phyloP scores from a whole-genome alignment of 352 stramenopile genomes.

The Globisporangium apiculatum region DNA sequence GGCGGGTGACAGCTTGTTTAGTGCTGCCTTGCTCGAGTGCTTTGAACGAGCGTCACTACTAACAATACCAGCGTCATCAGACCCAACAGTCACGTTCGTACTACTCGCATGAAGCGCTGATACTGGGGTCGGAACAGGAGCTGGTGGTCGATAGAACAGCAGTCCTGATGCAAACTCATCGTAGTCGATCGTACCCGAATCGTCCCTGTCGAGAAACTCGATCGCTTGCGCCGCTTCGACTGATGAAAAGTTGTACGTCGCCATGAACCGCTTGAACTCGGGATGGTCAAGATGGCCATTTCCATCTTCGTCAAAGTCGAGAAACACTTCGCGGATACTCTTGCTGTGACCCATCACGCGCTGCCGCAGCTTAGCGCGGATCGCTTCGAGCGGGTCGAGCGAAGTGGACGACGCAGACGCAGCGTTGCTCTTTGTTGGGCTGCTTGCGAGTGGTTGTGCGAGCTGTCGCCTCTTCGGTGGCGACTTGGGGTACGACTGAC shows the following conservation, averaged over 20 bases:
- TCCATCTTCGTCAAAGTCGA: conserved; percentile 54
- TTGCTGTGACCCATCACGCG: conserved; percentile 67
- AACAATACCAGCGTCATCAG: too few relatives aligned
- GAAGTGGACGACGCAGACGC: background rate
- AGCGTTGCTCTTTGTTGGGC: conserved; percentile 12
- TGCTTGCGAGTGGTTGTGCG: conserved; percentile 19
- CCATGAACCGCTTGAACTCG: conserved; percentile 68
- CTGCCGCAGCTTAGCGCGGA: conserved; percentile 48
- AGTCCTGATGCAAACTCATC: conserved; percentile 61
- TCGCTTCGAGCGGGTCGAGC: conserved; percentile 39
- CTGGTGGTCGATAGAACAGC: conserved; percentile 50
- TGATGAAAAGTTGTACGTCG: conserved; percentile 39
- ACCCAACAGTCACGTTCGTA: background rate
- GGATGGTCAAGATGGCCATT: conserved; percentile 57
- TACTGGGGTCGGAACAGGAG: background rate
- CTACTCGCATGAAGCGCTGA: background rate
- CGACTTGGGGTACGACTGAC: conserved; percentile 38
- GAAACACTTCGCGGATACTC: conserved; percentile 63
- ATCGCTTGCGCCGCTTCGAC: conserved; percentile 40
- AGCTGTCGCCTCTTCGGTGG: conserved; percentile 39
- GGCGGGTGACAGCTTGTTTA: conserved; percentile 2
- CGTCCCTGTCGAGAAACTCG: conserved; percentile 46
- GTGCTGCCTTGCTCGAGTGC: too few relatives aligned
- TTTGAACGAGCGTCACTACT: too few relatives aligned
- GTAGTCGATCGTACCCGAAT: conserved; percentile 64